Evolutionary conservation across 495 filamentous ascomycete genomes (phyloP).

Genomic region (Hypoxylon perforatum): DNA sequence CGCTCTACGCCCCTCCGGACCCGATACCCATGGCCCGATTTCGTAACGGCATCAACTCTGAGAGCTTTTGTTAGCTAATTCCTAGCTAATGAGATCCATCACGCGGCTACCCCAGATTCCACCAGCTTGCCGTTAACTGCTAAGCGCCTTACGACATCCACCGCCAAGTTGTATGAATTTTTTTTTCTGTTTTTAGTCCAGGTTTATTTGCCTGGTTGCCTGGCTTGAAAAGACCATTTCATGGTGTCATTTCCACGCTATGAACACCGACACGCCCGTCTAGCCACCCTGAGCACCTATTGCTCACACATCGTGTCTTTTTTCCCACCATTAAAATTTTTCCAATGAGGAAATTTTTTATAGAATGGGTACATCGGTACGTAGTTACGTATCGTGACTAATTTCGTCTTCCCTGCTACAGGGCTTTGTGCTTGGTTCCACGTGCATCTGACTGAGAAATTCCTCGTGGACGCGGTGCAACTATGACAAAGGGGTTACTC

Average conservation of each 20-base stretch:
- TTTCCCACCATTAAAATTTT: conserved; percentile 32
- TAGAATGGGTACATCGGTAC: conserved; percentile 27
- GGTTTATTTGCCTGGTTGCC: conserved; percentile 6
- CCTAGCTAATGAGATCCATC: conserved; percentile 43
- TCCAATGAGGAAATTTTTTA: conserved; percentile 22
- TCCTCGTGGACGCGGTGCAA: conserved; percentile 37
- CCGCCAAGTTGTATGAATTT: conserved; percentile 35
- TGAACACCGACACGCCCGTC: conserved; percentile 19
- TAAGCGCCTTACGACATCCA: conserved; percentile 37
- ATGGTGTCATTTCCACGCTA: conserved; percentile 35
- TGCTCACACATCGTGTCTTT: conserved; percentile 20
- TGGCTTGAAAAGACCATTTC: not conserved
- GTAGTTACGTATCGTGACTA: conserved; percentile 37
- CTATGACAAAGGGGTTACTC: conserved; percentile 46
- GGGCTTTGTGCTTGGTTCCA: conserved; percentile 13
- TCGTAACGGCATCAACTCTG: conserved; percentile 44
- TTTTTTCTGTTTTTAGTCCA: conserved; percentile 7
- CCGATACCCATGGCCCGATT: conserved; percentile 38
- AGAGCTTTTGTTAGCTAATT: conserved; percentile 39
- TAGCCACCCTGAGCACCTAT: conserved; percentile 4
- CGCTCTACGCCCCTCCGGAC: not conserved
- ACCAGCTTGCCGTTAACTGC: conserved; percentile 46
- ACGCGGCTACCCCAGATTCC: conserved; percentile 49
- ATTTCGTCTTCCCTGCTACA: conserved; percentile 19
- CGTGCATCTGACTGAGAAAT: conserved; percentile 33